Conservation (phyloP, 2,329 filamentous ascomycete genomes). For the Hirsutella minnesotensis region DNA sequence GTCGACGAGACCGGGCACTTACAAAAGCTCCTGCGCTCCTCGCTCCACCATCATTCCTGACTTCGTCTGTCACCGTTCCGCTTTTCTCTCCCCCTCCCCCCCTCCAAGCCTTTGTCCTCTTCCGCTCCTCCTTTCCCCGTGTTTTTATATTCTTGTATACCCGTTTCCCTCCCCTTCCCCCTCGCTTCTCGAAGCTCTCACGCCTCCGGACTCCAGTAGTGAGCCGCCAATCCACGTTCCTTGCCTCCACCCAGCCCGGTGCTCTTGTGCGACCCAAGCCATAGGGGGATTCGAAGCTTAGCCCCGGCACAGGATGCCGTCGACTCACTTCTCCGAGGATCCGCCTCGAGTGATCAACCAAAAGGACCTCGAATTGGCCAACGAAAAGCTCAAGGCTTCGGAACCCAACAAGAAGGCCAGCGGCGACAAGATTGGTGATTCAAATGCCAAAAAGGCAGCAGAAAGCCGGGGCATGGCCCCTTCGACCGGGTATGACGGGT, state of each 20-base stretch:
- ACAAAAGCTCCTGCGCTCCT: constrained; percentile 1
- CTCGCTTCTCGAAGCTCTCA: neutral
- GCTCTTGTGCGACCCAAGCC: neutral
- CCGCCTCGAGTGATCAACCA: constrained; percentile 24
- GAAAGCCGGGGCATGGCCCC: constrained; percentile 1
- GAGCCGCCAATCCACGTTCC: too few species aligned
- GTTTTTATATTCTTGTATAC: neutral
- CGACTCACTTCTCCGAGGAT: constrained; percentile 23
- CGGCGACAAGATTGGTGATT: neutral
- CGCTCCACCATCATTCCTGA: neutral
- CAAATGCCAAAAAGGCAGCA: neutral
- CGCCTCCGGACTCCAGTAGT: too few species aligned
- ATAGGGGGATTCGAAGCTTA: neutral
- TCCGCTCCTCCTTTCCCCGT: neutral
- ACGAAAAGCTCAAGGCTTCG: constrained; percentile 22
- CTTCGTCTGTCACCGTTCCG: neutral
- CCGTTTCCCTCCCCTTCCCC: neutral
- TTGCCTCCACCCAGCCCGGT: neutral
- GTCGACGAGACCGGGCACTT: neutral
- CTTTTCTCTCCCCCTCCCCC: neutral
- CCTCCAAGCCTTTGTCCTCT: neutral
- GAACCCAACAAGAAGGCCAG: constrained; percentile 4
- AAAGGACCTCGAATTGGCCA: constrained; percentile 21
- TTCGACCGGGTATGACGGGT: neutral
- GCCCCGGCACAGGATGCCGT: constrained; percentile 12